These are phyloP conservation scores for Mesembryanthemum crystallinum DNA, from an alignment of 148 eudicot species.

Conservation along the genomic window DNA sequence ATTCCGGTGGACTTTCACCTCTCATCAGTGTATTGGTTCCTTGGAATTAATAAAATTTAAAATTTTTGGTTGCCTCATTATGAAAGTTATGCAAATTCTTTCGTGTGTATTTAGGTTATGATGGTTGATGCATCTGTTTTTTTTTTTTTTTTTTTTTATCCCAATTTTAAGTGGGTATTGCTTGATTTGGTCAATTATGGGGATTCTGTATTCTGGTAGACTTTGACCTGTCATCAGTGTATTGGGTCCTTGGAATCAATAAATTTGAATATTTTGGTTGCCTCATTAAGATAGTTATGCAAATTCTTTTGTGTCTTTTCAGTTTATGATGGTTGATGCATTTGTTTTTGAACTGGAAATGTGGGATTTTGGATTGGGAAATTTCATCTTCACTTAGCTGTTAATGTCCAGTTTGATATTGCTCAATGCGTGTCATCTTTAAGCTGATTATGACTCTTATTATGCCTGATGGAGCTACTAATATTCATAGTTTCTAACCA, in stretches of 20 bases:
- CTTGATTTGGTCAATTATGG: slow-evolving; percentile 6
- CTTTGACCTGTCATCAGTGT: neutral
- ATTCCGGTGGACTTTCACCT: slow-evolving; percentile 9
- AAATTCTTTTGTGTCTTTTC: neutral
- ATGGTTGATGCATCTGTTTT: neutral
- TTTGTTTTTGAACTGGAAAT: slow-evolving; percentile 6
- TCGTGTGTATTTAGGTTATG: neutral
- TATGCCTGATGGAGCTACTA: neutral
- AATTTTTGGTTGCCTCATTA: neutral
- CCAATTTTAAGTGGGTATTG: slow-evolving; percentile 15
- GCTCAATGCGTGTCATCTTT: neutral
- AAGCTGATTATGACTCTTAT: neutral
- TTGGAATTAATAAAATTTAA: neutral
- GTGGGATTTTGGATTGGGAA: neutral
- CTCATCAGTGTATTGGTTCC: neutral
- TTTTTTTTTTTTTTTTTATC: no score
- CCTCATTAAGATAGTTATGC: neutral
- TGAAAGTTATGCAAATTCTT: neutral
- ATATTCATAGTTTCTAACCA: neutral
- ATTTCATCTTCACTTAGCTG: neutral
- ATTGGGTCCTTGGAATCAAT: neutral
- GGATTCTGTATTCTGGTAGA: slow-evolving; percentile 7
- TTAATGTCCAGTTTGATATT: neutral
- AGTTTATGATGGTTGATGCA: neutral
- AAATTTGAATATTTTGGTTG: neutral